A percentile compares a stretch with the other conserved stretches of the same genome.
Conservation (phyloP, 257 asterid species). For the Phtheirospermum japonicum region DNA sequence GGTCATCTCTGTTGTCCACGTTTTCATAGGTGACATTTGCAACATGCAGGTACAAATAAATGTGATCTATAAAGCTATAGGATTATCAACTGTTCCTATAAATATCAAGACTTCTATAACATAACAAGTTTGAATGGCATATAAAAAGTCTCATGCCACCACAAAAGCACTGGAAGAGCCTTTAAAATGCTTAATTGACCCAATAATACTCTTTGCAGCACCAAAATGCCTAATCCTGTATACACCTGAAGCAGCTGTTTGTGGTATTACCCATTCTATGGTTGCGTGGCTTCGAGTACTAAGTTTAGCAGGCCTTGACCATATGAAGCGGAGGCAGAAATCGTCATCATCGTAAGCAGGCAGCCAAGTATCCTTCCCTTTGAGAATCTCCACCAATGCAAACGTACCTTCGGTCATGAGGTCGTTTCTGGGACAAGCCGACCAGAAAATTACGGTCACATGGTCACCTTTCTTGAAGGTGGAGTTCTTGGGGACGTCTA, state of each 20-base stretch:
- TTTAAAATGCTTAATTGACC: constrained; percentile 74
- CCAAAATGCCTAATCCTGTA: constrained; percentile 88
- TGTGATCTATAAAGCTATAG: no score
- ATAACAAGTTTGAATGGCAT: not conserved
- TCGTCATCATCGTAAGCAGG: constrained; percentile 92
- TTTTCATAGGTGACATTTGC: no score
- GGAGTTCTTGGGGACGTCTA: constrained; percentile 72
- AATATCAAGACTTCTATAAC: no score
- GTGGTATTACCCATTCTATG: constrained; percentile 79
- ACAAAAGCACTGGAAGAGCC: constrained; percentile 94
- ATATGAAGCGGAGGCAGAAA: constrained; percentile 72
- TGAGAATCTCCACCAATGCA: constrained; percentile 79
- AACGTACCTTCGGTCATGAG: constrained; percentile 98
- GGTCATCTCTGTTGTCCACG: no score
- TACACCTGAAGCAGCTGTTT: constrained; percentile 67
- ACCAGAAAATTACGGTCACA: constrained; percentile 74
- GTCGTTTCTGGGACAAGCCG: constrained; percentile 93
- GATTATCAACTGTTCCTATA: no score
- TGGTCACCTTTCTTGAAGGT: constrained; percentile 61
- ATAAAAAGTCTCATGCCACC: constrained; percentile 34
- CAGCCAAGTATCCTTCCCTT: constrained; percentile 63
- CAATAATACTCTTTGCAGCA: constrained; percentile 70
- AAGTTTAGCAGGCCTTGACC: constrained; percentile 85
- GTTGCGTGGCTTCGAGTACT: constrained; percentile 77
- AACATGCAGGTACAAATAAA: no score